phyloP scores from a whole-genome alignment of 2,329 filamentous ascomycete species.

The Tolypocladium pustulatum region DNA sequence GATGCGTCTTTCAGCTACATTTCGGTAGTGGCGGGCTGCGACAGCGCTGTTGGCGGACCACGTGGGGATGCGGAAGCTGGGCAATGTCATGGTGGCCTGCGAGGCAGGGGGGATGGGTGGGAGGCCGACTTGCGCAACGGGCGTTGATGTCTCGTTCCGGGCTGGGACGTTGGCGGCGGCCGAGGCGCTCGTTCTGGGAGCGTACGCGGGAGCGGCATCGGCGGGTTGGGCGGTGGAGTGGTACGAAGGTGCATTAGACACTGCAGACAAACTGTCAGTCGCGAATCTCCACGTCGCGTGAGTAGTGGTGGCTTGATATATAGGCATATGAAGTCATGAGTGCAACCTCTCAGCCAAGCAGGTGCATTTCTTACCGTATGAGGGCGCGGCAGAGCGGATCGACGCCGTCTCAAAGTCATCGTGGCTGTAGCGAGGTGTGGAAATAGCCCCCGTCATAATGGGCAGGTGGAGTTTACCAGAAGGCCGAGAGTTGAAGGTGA shows the following conservation, averaged over 20 bases:
- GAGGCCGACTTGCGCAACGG: slow-evolving; percentile 30
- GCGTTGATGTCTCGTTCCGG: slow-evolving; percentile 12
- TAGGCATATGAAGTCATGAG: background rate
- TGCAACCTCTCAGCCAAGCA: too few relatives aligned
- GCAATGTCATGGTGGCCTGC: slow-evolving; percentile 30
- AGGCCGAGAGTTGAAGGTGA: slow-evolving; percentile 3
- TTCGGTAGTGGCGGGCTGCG: slow-evolving; percentile 49
- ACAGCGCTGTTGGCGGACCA: slow-evolving; percentile 48
- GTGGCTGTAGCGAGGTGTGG: slow-evolving; percentile 23
- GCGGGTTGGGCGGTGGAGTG: slow-evolving; percentile 41
- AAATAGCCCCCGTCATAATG: slow-evolving; percentile 20
- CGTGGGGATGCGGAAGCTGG: slow-evolving; percentile 45
- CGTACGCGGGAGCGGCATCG: slow-evolving; percentile 41
- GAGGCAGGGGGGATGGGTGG: slow-evolving; percentile 37
- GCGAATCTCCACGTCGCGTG: background rate
- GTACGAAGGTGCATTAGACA: slow-evolving; percentile 56
- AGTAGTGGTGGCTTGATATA: too few relatives aligned
- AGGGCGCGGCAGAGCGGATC: slow-evolving; percentile 56
- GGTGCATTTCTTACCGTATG: slow-evolving; percentile 42
- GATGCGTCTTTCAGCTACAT: slow-evolving; percentile 52
- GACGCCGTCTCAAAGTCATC: slow-evolving; percentile 59
- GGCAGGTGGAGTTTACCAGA: slow-evolving; percentile 2
- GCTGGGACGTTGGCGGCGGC: slow-evolving; percentile 1
- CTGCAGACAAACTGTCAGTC: slow-evolving; percentile 18
- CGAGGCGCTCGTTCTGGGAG: slow-evolving; percentile 20